Evolutionary conservation across 768 basidiomycete species (phyloP).

Genomic region (Kwoniella bestiolae): DNA sequence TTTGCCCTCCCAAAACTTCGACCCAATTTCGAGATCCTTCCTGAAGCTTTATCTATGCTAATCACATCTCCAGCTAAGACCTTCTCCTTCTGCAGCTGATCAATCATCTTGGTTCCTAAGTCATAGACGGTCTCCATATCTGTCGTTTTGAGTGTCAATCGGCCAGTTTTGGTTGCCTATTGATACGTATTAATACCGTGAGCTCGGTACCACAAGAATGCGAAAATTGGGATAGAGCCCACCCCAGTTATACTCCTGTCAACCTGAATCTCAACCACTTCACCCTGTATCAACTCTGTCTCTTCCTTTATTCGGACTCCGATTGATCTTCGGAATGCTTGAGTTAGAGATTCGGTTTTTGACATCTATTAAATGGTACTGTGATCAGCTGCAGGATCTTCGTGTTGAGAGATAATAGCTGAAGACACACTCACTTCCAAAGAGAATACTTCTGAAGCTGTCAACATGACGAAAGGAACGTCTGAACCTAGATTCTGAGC

Average conservation of each 20-base stretch:
- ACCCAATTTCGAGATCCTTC: conserved; percentile 94
- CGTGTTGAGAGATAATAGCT: background rate
- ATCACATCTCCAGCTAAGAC: conserved; percentile 91
- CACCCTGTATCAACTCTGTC: conserved; percentile 95
- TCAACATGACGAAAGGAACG: conserved; percentile 97
- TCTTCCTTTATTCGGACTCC: conserved; percentile 98
- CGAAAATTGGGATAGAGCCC: conserved; percentile 45
- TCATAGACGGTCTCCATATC: conserved; percentile 99
- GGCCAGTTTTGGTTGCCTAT: conserved; percentile 96
- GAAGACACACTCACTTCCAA: conserved; percentile 61
- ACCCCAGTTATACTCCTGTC: conserved; percentile 96
- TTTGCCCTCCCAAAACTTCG: conserved; percentile 94
- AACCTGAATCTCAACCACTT: conserved; percentile 98
- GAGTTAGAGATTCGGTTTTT: conserved; percentile 96
- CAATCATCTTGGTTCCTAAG: conserved; percentile 98
- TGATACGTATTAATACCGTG: background rate
- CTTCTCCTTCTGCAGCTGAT: conserved; percentile 94
- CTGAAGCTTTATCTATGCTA: conserved; percentile 95
- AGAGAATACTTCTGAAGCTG: conserved; percentile 96
- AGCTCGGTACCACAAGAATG: background rate
- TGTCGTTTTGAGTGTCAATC: conserved; percentile 94
- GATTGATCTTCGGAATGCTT: conserved; percentile 93
- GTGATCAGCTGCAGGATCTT: background rate
- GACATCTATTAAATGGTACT: conserved; percentile 68
- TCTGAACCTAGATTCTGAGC: conserved; percentile 91